Conservation (phyloP, 495 filamentous ascomycete species). For the Evansstolkia leycettana region DNA sequence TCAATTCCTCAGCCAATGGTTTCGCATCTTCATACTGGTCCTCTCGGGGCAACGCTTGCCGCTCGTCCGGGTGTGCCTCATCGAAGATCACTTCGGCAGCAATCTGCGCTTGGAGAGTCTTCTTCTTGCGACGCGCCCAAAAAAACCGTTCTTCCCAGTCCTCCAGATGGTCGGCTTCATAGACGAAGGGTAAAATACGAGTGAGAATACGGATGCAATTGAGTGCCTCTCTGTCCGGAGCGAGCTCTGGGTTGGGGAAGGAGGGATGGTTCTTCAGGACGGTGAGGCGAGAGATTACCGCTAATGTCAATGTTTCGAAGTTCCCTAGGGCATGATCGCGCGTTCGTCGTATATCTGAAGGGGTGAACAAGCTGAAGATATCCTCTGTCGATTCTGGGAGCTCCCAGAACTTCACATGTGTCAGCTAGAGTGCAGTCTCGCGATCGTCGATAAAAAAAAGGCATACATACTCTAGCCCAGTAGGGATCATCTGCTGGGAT, state of each 20-base stretch:
- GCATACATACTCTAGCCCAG: conserved; percentile 65
- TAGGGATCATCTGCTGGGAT: conserved; percentile 85
- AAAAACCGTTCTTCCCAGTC: conserved; percentile 90
- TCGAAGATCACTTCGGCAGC: conserved; percentile 78
- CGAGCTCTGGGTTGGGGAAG: conserved; percentile 78
- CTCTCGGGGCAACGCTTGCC: conserved; percentile 27
- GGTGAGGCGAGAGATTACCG: conserved; percentile 68
- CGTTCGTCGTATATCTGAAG: conserved; percentile 83
- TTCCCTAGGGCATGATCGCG: conserved; percentile 80
- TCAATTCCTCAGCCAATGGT: conserved; percentile 84
- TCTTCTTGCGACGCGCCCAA: conserved; percentile 66
- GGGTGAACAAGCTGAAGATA: conserved; percentile 92
- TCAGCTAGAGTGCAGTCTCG: conserved; percentile 5
- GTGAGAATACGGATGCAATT: conserved; percentile 93
- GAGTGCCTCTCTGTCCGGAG: conserved; percentile 79
- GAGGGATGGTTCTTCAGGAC: conserved; percentile 76
- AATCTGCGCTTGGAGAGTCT: conserved; percentile 34
- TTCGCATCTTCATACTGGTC: conserved; percentile 71
- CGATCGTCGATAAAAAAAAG: not conserved
- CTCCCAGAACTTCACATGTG: conserved; percentile 75
- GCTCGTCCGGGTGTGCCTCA: conserved; percentile 45
- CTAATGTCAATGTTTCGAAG: conserved; percentile 79
- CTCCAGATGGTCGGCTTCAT: conserved; percentile 79
- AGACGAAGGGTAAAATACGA: conserved; percentile 82
- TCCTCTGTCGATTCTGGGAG: conserved; percentile 93